Conservation (phyloP, 2,329 filamentous ascomycete species). For the Mycogone perniciosa region DNA sequence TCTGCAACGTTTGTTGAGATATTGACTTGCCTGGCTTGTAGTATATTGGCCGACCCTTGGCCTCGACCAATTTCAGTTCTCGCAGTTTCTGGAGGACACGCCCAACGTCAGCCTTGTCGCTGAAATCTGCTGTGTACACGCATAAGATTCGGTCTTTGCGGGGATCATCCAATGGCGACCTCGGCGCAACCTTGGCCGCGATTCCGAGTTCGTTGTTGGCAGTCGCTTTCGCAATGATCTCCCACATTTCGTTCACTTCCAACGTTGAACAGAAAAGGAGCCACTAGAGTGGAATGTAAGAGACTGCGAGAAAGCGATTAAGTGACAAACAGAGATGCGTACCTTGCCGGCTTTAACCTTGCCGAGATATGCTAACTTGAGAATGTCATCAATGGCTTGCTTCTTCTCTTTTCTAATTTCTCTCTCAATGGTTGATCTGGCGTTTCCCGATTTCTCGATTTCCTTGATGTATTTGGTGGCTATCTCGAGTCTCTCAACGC, state of each 20-base stretch:
- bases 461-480: constrained; percentile 42
- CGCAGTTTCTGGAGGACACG: constrained; percentile 59
- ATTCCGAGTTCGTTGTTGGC: constrained; percentile 64
- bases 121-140: constrained; percentile 72
- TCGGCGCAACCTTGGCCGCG: constrained; percentile 63
- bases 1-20: neutral
- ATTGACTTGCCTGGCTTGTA: constrained; percentile 64
- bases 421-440: constrained; percentile 32
- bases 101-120: constrained; percentile 59
- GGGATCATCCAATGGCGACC: constrained; percentile 34
- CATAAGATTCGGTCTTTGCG: constrained; percentile 57
- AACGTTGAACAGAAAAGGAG: constrained; percentile 58
- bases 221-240: constrained; percentile 58
- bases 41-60: constrained; percentile 51
- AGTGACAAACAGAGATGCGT: neutral
- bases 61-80: constrained; percentile 53
- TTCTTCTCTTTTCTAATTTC: constrained; percentile 46
- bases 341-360: constrained; percentile 63
- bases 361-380: constrained; percentile 52
- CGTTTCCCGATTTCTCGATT: constrained; percentile 33
- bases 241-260: constrained; percentile 60
- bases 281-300: constrained; percentile 48
- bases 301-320: neutral
- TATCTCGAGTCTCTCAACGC: constrained; percentile 43
- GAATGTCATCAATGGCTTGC: constrained; percentile 48